Conservation (phyloP, 148 eudicot species). For the Mesembryanthemum crystallinum region DNA sequence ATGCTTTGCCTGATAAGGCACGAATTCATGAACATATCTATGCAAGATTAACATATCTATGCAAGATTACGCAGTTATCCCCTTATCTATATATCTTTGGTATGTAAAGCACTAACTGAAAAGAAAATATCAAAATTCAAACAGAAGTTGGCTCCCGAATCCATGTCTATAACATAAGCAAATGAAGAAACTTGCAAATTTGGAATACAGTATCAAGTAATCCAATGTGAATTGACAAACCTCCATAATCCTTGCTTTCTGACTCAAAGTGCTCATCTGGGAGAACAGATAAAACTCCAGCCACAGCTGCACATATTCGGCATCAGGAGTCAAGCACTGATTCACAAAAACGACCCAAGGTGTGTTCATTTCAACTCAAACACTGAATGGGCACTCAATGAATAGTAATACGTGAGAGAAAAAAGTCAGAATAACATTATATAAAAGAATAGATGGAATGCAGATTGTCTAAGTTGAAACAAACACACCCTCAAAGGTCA, state of each 20-base stretch:
- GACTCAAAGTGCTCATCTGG: slow-evolving; percentile 63
- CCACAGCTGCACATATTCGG: slow-evolving; percentile 51
- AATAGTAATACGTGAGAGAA: too few species aligned
- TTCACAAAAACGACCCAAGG: not conserved
- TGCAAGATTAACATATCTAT: too few species aligned
- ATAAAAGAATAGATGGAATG: too few species aligned
- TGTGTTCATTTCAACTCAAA: too few species aligned
- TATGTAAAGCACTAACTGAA: not conserved
- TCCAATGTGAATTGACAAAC: slow-evolving; percentile 34
- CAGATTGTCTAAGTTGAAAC: too few species aligned
- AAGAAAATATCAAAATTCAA: not conserved
- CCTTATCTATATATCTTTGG: too few species aligned
- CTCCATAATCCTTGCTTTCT: slow-evolving; percentile 61
- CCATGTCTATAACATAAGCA: not conserved
- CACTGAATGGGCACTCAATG: too few species aligned
- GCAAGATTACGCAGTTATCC: too few species aligned
- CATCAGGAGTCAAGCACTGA: not conserved
- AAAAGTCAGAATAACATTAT: too few species aligned
- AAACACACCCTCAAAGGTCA: too few species aligned
- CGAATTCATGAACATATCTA: too few species aligned
- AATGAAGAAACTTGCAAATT: not conserved
- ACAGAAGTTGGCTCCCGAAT: not conserved
- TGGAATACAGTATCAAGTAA: not conserved
- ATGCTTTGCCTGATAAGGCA: too few species aligned
- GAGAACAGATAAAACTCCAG: slow-evolving; percentile 65